phyloP scores from a whole-genome alignment of 2,329 filamentous ascomycete genomes.

The Trichoderma sp. region DNA sequence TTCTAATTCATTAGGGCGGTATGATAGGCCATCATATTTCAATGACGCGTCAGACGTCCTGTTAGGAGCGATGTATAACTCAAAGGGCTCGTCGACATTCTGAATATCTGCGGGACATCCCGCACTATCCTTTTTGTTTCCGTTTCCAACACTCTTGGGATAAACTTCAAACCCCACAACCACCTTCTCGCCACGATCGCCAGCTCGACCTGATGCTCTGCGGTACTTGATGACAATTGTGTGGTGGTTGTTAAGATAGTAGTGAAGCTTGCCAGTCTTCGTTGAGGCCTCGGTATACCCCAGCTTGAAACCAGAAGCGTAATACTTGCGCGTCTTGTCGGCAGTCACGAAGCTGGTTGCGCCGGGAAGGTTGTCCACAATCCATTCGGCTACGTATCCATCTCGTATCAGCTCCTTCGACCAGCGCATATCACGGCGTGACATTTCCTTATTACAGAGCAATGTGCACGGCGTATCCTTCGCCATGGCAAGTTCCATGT shows the following conservation, averaged over 20 bases:
- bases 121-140: slow-evolving; percentile 55
- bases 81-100: slow-evolving; percentile 61
- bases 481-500: slow-evolving; percentile 77
- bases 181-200: slow-evolving; percentile 69
- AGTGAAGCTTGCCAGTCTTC: slow-evolving; percentile 57
- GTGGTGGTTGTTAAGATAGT: slow-evolving; percentile 84
- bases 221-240: slow-evolving; percentile 80
- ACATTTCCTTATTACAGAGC: slow-evolving; percentile 68
- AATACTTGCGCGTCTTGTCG: slow-evolving; percentile 82
- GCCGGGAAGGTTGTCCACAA: slow-evolving; percentile 85
- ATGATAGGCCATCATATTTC: slow-evolving; percentile 58
- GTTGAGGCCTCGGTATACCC: slow-evolving; percentile 69
- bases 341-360: slow-evolving; percentile 86
- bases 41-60: slow-evolving; percentile 46
- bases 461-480: slow-evolving; percentile 70
- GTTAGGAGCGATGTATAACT: slow-evolving; percentile 66
- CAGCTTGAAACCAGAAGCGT: slow-evolving; percentile 85
- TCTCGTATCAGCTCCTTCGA: slow-evolving; percentile 71
- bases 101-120: slow-evolving; percentile 69
- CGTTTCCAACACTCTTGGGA: slow-evolving; percentile 72
- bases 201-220: slow-evolving; percentile 64
- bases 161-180: slow-evolving; percentile 90
- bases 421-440: slow-evolving; percentile 61
- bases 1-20: slow-evolving; percentile 45
- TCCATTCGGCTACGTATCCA: slow-evolving; percentile 89